Evolutionary conservation across 345 rosid species (phyloP), one percentile per base, ranked within the genome.

Genomic region (Dipteronia sinensis): DNA sequence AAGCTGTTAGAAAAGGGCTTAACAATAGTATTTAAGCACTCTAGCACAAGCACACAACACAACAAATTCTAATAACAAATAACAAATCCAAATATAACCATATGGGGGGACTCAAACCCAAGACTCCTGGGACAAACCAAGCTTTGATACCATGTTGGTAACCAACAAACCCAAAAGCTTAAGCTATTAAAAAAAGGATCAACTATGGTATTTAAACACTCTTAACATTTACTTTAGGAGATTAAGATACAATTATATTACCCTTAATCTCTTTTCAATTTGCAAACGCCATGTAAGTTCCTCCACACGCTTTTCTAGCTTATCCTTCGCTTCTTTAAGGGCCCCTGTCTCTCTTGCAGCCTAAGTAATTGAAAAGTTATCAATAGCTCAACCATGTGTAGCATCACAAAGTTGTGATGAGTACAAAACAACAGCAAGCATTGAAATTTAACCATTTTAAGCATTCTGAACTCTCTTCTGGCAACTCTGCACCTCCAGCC

Each of bases 401-500:
- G 53, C 27, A 25, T 72, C 40, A 63, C 20, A 47, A 65, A 38
- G 59, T 51, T 53, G 15, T 71, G 40, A 56, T 13, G 15, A 55
- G 47, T 55, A 40, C 25, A 17, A 19, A 72, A 46, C 3, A 27
- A 66, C 9, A 19, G 53, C 62, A 55, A 80, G 76, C 49, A 81
- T 20, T 65, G 29, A 82, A 71, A 77, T 70, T 75, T 22, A 81
- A 94, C 99, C 98, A 96, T 92, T 90, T 92, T 96, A 71, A 96
- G 98, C 67, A 73, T 86, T 83, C 98, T 84, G 67, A 96, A 91
- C 88, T 96, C 98, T 85, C 84, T 90, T 74, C 98, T 86, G 69
- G 99, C 99, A 78, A 96, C 91, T 78, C 99, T 92, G 83, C 90
- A 74, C 87, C 99, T 91, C 99, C 99, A 96, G 71, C 97, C 97